These are phyloP conservation scores for Chytridiales sp. DNA, from an alignment of 371 early-diverging fungal species.

Conservation along the genomic window DNA sequence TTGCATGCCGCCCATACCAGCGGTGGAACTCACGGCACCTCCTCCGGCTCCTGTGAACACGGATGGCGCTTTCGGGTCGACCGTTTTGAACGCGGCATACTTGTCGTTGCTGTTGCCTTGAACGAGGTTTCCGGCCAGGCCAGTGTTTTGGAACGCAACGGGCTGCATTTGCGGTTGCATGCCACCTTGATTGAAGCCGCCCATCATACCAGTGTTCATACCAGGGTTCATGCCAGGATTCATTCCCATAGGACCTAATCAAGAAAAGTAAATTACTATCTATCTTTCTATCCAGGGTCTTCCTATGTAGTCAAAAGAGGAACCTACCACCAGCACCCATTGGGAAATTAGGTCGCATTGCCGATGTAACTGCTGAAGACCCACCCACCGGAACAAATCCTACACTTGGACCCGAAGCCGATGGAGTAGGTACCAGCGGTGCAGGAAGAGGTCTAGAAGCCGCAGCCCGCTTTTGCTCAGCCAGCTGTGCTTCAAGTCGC, in stretches of 20 bases:
- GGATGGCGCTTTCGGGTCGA: conserved; percentile 12
- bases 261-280: neutral
- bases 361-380: neutral
- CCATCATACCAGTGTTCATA: neutral
- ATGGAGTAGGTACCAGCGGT: conserved; percentile 28
- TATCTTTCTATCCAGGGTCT: neutral
- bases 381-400: conserved; percentile 21
- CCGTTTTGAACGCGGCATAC: conserved; percentile 22
- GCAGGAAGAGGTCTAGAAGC: conserved; percentile 24
- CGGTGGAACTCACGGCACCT: neutral
- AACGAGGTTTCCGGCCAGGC: neutral
- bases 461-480: conserved; percentile 22
- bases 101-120: conserved; percentile 8
- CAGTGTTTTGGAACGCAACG: neutral
- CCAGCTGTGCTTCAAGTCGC: conserved; percentile 22
- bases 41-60: conserved; percentile 14
- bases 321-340: neutral
- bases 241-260: neutral
- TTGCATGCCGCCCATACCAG: neutral
- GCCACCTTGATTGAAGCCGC: conserved; percentile 3
- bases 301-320: neutral
- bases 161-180: conserved; percentile 3
- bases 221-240: conserved; percentile 7
- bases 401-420: conserved; percentile 6
- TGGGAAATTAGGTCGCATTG: neutral